Evolutionary conservation across 306 rosid genomes (phyloP).

Genomic region (Glycine soja): DNA sequence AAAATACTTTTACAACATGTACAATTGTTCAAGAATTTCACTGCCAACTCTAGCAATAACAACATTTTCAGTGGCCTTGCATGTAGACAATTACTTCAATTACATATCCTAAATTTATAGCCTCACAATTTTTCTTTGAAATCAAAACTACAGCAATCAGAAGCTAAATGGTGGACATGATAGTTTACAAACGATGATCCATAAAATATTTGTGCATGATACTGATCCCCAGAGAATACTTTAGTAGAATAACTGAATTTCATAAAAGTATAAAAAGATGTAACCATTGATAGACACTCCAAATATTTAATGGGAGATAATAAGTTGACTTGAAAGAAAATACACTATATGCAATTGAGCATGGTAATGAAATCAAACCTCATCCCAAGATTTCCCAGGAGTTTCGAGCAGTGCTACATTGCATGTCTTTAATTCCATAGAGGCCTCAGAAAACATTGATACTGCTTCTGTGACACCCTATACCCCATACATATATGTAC

Average conservation of each 20-base stretch:
- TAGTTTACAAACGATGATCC: slow-evolving; percentile 12
- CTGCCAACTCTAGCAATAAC: not conserved
- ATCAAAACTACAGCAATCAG: slow-evolving; percentile 2
- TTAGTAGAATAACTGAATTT: slow-evolving; percentile 20
- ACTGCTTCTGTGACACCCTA: too few relatives aligned
- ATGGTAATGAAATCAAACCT: slow-evolving; percentile 63
- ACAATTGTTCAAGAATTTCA: too few relatives aligned
- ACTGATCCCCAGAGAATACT: not conserved
- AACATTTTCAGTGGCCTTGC: slow-evolving; percentile 1
- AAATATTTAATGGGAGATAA: slow-evolving; percentile 5
- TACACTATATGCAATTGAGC: not conserved
- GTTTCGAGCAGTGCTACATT: slow-evolving; percentile 94
- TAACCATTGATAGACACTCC: slow-evolving; percentile 20
- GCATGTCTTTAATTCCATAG: slow-evolving; percentile 85
- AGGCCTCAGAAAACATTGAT: slow-evolving; percentile 85
- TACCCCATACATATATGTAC: too few relatives aligned
- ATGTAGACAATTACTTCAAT: slow-evolving; percentile 25
- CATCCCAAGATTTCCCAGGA: slow-evolving; percentile 90
- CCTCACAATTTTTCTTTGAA: not conserved
- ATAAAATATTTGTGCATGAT: not conserved
- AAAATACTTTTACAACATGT: too few relatives aligned
- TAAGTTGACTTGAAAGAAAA: slow-evolving; percentile 32
- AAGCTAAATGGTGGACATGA: slow-evolving; percentile 19
- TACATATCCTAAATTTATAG: not conserved
- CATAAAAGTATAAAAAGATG: not conserved